phyloP scores from a whole-genome alignment of 2,329 filamentous ascomycete species.

The Cyclaneusma minus region DNA sequence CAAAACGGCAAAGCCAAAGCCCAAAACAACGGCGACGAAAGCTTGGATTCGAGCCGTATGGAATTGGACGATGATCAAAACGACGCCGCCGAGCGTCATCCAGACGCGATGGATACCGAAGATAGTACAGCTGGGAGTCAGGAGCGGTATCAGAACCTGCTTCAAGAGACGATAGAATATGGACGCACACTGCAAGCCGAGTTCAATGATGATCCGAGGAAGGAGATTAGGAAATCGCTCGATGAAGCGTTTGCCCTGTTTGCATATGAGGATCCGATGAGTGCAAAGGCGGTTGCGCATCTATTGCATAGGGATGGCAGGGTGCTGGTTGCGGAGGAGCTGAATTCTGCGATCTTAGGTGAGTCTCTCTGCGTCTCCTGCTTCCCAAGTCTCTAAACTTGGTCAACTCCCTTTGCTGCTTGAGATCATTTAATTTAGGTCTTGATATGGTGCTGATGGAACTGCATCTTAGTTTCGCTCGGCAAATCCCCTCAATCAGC shows the following conservation, averaged over 20 bases:
- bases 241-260: slow-evolving; percentile 78
- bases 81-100: slow-evolving; percentile 25
- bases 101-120: slow-evolving; percentile 46
- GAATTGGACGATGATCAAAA: slow-evolving; percentile 35
- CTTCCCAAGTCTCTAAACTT: no score
- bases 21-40: slow-evolving; percentile 18
- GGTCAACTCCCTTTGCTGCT: slow-evolving; percentile 2
- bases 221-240: slow-evolving; percentile 57
- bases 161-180: slow-evolving; percentile 60
- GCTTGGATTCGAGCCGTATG: slow-evolving; percentile 27
- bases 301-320: slow-evolving; percentile 64
- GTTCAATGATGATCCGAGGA: slow-evolving; percentile 55
- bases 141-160: slow-evolving; percentile 26
- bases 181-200: slow-evolving; percentile 66
- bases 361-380: slow-evolving; percentile 25
- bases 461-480: slow-evolving; percentile 77
- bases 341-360: slow-evolving; percentile 89
- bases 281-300: slow-evolving; percentile 58
- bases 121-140: slow-evolving; percentile 17
- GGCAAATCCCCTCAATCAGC: slow-evolving; percentile 81
- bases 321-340: slow-evolving; percentile 71
- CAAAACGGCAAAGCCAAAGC: slow-evolving; percentile 22
- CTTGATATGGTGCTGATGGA: slow-evolving; percentile 16
- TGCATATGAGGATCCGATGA: slow-evolving; percentile 69
- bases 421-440: slow-evolving; percentile 1